Conservation (phyloP, 176 grass and related monocot genomes). For the Oryza officinalis region DNA sequence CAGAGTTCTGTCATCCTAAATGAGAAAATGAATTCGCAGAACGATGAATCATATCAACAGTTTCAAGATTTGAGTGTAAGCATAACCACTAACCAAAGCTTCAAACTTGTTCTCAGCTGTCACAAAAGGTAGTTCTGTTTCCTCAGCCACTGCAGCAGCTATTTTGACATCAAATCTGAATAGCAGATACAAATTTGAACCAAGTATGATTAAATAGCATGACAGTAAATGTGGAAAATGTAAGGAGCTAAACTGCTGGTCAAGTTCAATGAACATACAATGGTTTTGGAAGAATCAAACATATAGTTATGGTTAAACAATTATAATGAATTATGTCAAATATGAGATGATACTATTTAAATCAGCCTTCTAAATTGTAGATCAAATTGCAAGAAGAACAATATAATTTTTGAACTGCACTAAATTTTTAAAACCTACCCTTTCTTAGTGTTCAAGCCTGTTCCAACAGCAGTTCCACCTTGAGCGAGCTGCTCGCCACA, state of each 20-base stretch:
- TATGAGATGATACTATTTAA: too few species aligned
- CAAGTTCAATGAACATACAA: too few species aligned
- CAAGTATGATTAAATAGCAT: too few species aligned
- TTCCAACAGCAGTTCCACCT: conserved; percentile 99
- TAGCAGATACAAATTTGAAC: too few species aligned
- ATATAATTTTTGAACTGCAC: too few species aligned
- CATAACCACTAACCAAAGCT: conserved; percentile 78
- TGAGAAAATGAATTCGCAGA: neutral
- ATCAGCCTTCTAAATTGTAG: too few species aligned
- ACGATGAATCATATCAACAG: neutral
- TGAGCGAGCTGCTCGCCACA: conserved; percentile 78
- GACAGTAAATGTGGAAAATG: too few species aligned
- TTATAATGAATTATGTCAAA: too few species aligned
- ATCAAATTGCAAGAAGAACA: too few species aligned
- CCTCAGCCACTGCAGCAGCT: conserved; percentile 79
- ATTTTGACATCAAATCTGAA: conserved; percentile 97
- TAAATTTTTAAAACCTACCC: conserved; percentile 49
- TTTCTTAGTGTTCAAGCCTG: conserved; percentile 96
- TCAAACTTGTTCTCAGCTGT: conserved; percentile 99
- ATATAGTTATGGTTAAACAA: too few species aligned
- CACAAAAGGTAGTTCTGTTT: conserved; percentile 85
- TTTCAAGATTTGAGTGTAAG: conserved; percentile 1
- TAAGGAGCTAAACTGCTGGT: too few species aligned
- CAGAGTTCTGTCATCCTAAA: neutral
- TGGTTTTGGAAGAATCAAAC: too few species aligned